Percentiles rank a stretch among this genome's conserved stretches.
Evolutionary conservation across 2,329 filamentous ascomycete genomes (phyloP).

Genomic region (Coniochaeta ligniaria): DNA sequence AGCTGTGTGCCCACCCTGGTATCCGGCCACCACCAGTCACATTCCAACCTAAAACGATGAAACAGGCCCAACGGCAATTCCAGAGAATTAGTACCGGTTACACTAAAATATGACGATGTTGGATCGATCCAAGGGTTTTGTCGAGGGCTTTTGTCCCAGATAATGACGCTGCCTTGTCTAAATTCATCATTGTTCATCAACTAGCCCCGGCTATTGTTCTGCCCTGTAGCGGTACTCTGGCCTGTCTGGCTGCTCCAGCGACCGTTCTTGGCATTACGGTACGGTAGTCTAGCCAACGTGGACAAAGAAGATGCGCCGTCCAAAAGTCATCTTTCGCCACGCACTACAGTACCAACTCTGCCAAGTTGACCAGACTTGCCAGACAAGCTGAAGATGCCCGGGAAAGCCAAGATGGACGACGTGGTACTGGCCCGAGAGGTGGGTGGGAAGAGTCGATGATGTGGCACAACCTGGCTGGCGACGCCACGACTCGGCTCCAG

Average conservation of each 20-base stretch:
- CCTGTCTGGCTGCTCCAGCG: background rate
- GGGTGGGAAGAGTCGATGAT: background rate
- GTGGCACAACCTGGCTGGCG: background rate
- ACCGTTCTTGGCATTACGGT: background rate
- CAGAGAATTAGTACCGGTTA: background rate
- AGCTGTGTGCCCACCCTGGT: no score
- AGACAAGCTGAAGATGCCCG: background rate
- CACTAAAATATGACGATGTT: background rate
- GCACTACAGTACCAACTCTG: conserved; percentile 1
- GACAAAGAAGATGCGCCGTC: background rate
- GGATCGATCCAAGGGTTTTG: background rate
- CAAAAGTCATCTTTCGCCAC: background rate
- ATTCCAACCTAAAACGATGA: conserved; percentile 1
- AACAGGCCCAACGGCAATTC: background rate
- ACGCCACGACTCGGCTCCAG: background rate
- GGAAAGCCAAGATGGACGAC: background rate
- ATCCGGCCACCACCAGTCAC: background rate
- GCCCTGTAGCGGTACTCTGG: background rate
- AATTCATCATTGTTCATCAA: background rate
- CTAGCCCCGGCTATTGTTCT: background rate
- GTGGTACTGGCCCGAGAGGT: background rate
- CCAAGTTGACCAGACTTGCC: background rate
- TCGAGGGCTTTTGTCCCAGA: background rate
- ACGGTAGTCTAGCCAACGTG: background rate
- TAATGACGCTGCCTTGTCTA: background rate